Base-by-base conservation (phyloP, 768 basidiomycete genomes). In the Rhizopogon salebrosus region DNA sequence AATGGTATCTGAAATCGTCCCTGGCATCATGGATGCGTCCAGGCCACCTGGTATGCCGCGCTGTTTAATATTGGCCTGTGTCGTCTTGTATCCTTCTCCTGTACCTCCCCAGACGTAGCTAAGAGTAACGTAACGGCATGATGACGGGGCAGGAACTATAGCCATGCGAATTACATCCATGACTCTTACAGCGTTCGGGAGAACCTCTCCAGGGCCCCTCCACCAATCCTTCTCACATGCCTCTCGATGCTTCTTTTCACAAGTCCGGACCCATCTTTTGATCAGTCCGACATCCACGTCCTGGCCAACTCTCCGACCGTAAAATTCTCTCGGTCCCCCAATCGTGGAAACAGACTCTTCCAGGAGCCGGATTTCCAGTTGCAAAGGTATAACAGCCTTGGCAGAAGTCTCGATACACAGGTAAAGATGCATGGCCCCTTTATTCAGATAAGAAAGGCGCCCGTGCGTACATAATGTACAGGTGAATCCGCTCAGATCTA, bases 101-200 rank as follows among this genome's bases (percentile, higher is more conserved):
- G 39, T 23, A 9, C 49, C 24, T 24, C 48, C 49, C 49, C 39
- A 51, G 10, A 51, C 37, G 29, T 51, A 51, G 49, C 49, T 51
- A 3, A 51, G 49, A 31, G 49, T 27, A 18, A 51, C 24, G 51
- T 43, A 41, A 31, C 51, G 41, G 41, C 39, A 52, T 2, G 38
- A 11, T 31, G 39, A 41, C 7, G 51, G 27, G 8, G 31, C 41
- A 8, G 24, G 27, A 31, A 52, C 51, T n/a, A 43, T n/a, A 11
- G 39, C 35, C 51, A 52, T 43, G 23, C 41, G 24, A 16, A n/a
- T 18, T 34, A 43, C 41, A 34, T 43, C 51, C 27, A 52, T 13
- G 40, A 52, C 42, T 14, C 31, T 24, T 7, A 43, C 41, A 10
- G 24, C 31, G 27, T 16, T n/a, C 5, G 51, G 51, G 9, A 43